Evolutionary conservation across 805 yeast species (phyloP), one percentile per base, ranked within the genome.

Genomic region (Yarrowia divulgata): DNA sequence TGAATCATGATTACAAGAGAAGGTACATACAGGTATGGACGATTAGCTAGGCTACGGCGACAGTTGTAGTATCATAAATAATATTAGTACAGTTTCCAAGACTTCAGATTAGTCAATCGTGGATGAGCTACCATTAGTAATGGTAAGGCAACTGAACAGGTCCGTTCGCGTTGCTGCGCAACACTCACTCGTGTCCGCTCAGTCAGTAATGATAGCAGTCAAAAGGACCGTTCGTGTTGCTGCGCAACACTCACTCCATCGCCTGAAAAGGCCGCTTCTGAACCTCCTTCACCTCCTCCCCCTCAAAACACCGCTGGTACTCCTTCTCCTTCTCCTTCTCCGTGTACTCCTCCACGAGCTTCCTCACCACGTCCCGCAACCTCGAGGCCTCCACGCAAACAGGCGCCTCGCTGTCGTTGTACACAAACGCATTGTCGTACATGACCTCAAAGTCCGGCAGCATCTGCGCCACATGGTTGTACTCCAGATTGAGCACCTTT

Each of bases 391-490:
- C 68, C 55, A 48, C 48, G 29, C 68, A 63, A 3, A 63, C 68
- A 6, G 68, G 68, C 10, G 68, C 68, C 10, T 63, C 68, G 23
- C 57, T 49, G 29, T 63, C 57, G 18, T 63, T 63, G 23, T 63
- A 63, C 8, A 48, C 68, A 48, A 48, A 63, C 13, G 57, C 57
- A 16, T 63, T 63, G 39, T 48, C 55, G 13, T 19, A 63, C 68
- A 63, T 63, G 48, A 63, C n/a, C 8, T 63, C 29, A 29, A 63
- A 39, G 39, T 63, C 68, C 4, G 57, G 55, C 16, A 48, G 48
- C 55, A 63, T 48, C n/a, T 63, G 39, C 16, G 35, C 48, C 43
- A 48, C 57, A 9, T 46, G 46, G 10, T 23, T 12, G 39, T 63
- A 63, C 42, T 63, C 48, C 40, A 63, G 39, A n/a, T 48, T 39